Evolutionary conservation across 305 asterid genomes (phyloP).

Genomic region (Petunia hybrid): DNA sequence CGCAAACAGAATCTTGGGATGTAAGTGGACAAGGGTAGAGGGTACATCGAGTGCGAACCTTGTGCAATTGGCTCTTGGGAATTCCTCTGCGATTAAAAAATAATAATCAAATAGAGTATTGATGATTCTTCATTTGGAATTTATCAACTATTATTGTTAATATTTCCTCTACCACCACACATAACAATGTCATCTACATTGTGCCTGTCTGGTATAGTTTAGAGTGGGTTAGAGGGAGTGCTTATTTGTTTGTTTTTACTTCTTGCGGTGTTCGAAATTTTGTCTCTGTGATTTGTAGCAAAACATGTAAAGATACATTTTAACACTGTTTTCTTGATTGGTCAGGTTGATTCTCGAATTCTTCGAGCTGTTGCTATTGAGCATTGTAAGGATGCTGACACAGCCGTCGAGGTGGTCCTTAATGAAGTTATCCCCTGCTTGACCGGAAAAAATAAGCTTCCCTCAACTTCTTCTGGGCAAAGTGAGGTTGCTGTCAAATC

Average conservation of each 20-base stretch:
- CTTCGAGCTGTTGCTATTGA: constrained; percentile 88
- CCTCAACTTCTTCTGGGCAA: constrained; percentile 38
- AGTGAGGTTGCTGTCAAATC: constrained; percentile 39
- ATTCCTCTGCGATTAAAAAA: no score
- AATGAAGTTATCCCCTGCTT: constrained; percentile 73
- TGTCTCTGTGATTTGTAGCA: not conserved
- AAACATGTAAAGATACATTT: not conserved
- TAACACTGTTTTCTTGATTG: not conserved
- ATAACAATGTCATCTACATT: not conserved
- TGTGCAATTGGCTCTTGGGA: no score
- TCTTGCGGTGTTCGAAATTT: constrained; percentile 22
- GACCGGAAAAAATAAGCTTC: constrained; percentile 45
- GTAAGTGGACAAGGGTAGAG: no score
- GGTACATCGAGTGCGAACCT: no score
- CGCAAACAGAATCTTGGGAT: no score
- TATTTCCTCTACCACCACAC: not conserved
- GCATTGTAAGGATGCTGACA: constrained; percentile 69
- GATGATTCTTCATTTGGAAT: not conserved
- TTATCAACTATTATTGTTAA: not conserved
- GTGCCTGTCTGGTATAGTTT: not conserved
- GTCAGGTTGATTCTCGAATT: constrained; percentile 76
- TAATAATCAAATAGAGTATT: not conserved
- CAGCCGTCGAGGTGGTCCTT: constrained; percentile 80
- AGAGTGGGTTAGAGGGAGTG: not conserved
- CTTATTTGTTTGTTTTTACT: not conserved